Percentiles rank a stretch among this genome's conserved stretches.
Evolutionary conservation across 2,329 filamentous ascomycete species (phyloP).

Genomic region (Cercospora nicotianae): DNA sequence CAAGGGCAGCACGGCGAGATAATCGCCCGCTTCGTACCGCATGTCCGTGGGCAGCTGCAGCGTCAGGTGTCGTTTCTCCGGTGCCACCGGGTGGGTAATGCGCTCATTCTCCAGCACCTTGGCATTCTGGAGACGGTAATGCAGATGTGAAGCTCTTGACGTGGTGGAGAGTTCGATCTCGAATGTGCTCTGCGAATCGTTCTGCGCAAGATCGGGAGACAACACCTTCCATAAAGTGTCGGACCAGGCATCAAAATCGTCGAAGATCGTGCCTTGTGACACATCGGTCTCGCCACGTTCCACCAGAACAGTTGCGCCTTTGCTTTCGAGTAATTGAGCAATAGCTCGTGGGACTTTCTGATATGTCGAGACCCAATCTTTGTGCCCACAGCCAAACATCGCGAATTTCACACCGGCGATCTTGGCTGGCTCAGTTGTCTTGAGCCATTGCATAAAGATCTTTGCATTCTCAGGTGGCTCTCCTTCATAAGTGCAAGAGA

Average conservation of each 20-base stretch:
- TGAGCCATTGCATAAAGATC: slow-evolving; percentile 67
- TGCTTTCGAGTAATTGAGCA: slow-evolving; percentile 54
- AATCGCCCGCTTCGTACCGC: slow-evolving; percentile 63
- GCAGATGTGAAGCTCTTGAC: slow-evolving; percentile 48
- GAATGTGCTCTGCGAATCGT: background rate
- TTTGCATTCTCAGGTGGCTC: slow-evolving; percentile 71
- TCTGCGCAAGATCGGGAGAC: background rate
- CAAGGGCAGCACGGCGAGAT: slow-evolving; percentile 49
- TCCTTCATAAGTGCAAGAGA: slow-evolving; percentile 73
- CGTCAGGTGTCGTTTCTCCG: slow-evolving; percentile 58
- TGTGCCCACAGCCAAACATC: slow-evolving; percentile 68
- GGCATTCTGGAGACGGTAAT: slow-evolving; percentile 62
- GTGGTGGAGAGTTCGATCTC: slow-evolving; percentile 7
- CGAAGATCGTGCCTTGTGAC: slow-evolving; percentile 42
- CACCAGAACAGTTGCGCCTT: slow-evolving; percentile 48
- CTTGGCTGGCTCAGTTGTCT: slow-evolving; percentile 42
- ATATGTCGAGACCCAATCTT: slow-evolving; percentile 61
- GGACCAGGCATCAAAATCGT: slow-evolving; percentile 44
- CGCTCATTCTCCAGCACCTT: slow-evolving; percentile 55
- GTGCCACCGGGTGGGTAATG: slow-evolving; percentile 52
- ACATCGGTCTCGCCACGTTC: slow-evolving; percentile 41
- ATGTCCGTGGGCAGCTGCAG: slow-evolving; percentile 47
- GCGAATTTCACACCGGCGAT: slow-evolving; percentile 60
- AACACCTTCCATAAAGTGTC: slow-evolving; percentile 10
- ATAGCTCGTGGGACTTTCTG: slow-evolving; percentile 66